Base-by-base conservation (phyloP, 805 yeast genomes). In the Wickerhamomyces silvicola region DNA sequence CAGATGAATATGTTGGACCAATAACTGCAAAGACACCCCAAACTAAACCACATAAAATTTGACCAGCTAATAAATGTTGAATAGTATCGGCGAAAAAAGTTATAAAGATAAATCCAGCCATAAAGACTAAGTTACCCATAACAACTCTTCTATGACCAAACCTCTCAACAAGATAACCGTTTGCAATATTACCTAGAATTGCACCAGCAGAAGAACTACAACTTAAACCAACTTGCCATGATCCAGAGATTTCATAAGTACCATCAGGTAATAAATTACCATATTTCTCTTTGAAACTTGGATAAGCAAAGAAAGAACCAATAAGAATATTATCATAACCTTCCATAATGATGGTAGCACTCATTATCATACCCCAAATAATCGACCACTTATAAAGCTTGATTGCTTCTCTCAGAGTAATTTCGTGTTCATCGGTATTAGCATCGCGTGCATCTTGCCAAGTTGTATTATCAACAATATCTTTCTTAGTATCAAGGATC, bases 141-240 rank as follows among this genome's bases (percentile, higher is more conserved):
- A 64, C 43, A 11, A 56, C 55, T 35, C 42, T 41, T 35, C 63
- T 52, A 48, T 62, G 59, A 10, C 70, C 68, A 28, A 51, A 50
- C 31, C 48, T 46, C 31, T 64, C 66, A 12, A 60, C 48, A 12
- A 57, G 24, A 18, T 37, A 43, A 29, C 46, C 48, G 21, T 39
- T 42, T 10, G 28, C 11, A 26, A 42, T 12, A 10, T 35, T 54
- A 46, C 66, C 66, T 25, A 62, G 22, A 25, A 61, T 49, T 15
- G 55, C 46, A 37, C 66, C 60, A 26, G 42, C 54, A 18, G 52
- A 40, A 5, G 56, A 45, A 19, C 43, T 49, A 36, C 59, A 57
- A 16, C 51, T 37, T 27, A 67, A 49, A 12, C 60, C 68, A 15
- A 64, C 60, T 42, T 68, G 74, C 73, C 72, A 67, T 10, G 52